phyloP scores from a whole-genome alignment of 1,284 basidiomycete species.

The Ceratobasidium sp. region DNA sequence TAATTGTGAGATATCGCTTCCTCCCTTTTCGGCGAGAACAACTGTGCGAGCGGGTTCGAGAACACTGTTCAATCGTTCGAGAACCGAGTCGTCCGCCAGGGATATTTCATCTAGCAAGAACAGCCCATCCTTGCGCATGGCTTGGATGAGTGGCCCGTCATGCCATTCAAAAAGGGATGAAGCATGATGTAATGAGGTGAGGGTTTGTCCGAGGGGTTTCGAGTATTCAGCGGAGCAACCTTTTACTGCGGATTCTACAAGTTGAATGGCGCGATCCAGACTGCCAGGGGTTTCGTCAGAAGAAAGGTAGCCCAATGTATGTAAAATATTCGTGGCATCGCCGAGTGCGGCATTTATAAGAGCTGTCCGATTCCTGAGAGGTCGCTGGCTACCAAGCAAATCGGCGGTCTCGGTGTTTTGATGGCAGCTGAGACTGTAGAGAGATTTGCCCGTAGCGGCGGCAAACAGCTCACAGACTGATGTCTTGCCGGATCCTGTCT shows the following conservation, averaged over 20 bases:
- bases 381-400: slow-evolving; percentile 92
- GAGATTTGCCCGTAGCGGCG: slow-evolving; percentile 64
- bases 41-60: slow-evolving; percentile 90
- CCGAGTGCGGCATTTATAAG: slow-evolving; percentile 50
- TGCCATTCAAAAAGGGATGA: slow-evolving; percentile 95
- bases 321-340: slow-evolving; percentile 47
- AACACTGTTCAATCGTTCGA: slow-evolving; percentile 97
- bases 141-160: slow-evolving; percentile 92
- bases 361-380: slow-evolving; percentile 79
- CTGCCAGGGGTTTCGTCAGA: not conserved
- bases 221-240: slow-evolving; percentile 13
- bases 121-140: slow-evolving; percentile 87
- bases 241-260: slow-evolving; percentile 41
- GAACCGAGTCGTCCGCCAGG: slow-evolving; percentile 96
- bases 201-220: slow-evolving; percentile 48
- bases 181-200: slow-evolving; percentile 53
- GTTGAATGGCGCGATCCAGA: slow-evolving; percentile 42
- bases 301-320: slow-evolving; percentile 28
- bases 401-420: slow-evolving; percentile 99
- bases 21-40: slow-evolving; percentile 92
- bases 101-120: slow-evolving; percentile 98
- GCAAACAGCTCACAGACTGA: slow-evolving; percentile 94
- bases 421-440: slow-evolving; percentile 92
- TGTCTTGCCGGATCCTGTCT: slow-evolving; percentile 98
- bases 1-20: slow-evolving; percentile 72